Base-by-base conservation (phyloP, 257 asterid species). In the Lycium barbarum region DNA sequence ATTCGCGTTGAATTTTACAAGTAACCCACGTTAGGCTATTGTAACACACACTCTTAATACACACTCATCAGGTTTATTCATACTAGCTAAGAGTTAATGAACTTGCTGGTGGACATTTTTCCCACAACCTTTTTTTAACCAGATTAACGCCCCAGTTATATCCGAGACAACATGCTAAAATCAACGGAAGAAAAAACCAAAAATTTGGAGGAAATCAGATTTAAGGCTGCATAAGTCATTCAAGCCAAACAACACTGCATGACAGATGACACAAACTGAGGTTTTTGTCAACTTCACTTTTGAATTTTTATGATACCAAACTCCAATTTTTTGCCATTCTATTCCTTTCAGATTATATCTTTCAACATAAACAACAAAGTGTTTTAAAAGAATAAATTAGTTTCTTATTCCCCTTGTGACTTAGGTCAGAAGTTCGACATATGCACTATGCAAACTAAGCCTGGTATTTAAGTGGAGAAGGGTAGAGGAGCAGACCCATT, bases 221-320 rank as follows among this genome's bases (percentile, higher is more conserved):
- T 49, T 73, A 11, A 76, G 62, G 82, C 1, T 26, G 22, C 65
- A 15, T 2, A 51, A 76, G 82, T 78, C 65, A 51, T 53, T 78
- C 82, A 26, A 78, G 36, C 65, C 82, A 76, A 76, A 76, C 57
- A 71, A 71, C 82, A 51, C 47, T 13, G 63, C 15, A 22, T 53
- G 47, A 13, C 82, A 51, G 9, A 22, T 53, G 47, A 13, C 82
- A 51, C 82, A 76, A 51, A 76, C 82, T 0, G 53, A 53, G 49
- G 14, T 15, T 53, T 78, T 47, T 53, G 43, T 65, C 4, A 33
- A 78, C 82, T 54, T 51, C 33, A 36, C 63, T 3, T 14, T n/a
- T 26, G 40, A 51, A 26, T 26, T 26, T 26, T 26, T 26, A 26
- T 8, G 65, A 53, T 14, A 74, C 45, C 62, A 51, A 73, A 73